Evolutionary conservation across 495 filamentous ascomycete species (phyloP).

Genomic region (Corynascus novoguineensis): DNA sequence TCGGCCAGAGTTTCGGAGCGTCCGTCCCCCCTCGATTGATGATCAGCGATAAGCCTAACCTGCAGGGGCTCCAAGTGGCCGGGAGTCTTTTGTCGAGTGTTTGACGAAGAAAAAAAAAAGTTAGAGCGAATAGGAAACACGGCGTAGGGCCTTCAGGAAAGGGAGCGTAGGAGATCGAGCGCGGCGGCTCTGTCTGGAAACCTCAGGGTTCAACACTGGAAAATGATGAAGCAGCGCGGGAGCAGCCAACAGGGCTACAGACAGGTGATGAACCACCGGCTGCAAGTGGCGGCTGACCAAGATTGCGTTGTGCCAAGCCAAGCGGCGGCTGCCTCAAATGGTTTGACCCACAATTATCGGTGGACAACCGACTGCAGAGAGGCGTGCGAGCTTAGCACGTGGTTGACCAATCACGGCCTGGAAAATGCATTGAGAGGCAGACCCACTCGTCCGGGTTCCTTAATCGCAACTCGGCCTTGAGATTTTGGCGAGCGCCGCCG

Average conservation of each 20-base stretch:
- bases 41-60: slow-evolving; percentile 8
- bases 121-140: slow-evolving; percentile 1
- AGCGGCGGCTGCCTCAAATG: slow-evolving; percentile 8
- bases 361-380: background rate
- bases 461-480: background rate
- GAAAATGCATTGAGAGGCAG: no score
- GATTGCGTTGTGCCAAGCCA: slow-evolving; percentile 5
- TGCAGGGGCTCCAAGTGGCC: background rate
- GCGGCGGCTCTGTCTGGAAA: background rate
- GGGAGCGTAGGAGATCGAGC: slow-evolving; percentile 7
- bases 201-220: background rate
- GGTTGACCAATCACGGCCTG: background rate
- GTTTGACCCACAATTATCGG: background rate
- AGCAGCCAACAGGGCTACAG: background rate
- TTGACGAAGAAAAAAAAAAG: background rate
- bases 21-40: background rate
- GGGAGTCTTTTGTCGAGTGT: background rate
- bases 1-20: background rate
- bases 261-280: slow-evolving; percentile 1
- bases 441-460: background rate
- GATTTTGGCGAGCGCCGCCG: background rate
- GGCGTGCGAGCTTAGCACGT: background rate
- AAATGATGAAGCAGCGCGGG: slow-evolving; percentile 7
- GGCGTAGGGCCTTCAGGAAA: background rate
- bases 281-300: slow-evolving; percentile 11